Conservation (phyloP, 352 stramenopile genomes). For the Phytopythium sindhum region DNA sequence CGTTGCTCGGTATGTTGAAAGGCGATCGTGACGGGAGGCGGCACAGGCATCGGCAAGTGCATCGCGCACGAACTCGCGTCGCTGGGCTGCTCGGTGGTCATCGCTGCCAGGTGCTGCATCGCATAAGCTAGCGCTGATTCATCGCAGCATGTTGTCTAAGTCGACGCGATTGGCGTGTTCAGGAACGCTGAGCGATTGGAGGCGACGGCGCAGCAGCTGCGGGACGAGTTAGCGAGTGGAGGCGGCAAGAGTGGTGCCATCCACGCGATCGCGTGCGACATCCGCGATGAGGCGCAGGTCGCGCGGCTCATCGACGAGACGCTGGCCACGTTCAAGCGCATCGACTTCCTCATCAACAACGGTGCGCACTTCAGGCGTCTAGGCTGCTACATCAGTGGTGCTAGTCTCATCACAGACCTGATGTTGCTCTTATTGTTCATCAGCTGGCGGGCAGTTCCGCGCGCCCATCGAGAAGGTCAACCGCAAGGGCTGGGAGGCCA, state of each 20-base stretch:
- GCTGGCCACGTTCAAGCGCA: constrained; percentile 72
- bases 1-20: constrained; percentile 4
- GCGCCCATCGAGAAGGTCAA: constrained; percentile 86
- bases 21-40: constrained; percentile 84
- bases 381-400: background rate
- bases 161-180: background rate
- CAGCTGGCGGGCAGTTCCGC: constrained; percentile 91
- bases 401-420: background rate
- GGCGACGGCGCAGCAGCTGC: constrained; percentile 53
- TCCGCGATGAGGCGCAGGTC: constrained; percentile 72
- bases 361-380: constrained; percentile 7
- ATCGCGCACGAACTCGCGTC: constrained; percentile 78
- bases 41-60: constrained; percentile 83
- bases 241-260: constrained; percentile 36
- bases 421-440: background rate
- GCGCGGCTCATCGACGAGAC: constrained; percentile 62
- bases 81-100: constrained; percentile 77
- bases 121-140: constrained; percentile 59
- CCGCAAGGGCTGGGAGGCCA: constrained; percentile 88
- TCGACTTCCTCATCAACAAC: constrained; percentile 95
- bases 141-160: background rate
- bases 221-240: constrained; percentile 34
- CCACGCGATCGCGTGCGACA: constrained; percentile 65
- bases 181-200: constrained; percentile 71
- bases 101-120: constrained; percentile 52